Conservation (phyloP, 2,329 filamentous ascomycete species). For the Didymella pinodella region DNA sequence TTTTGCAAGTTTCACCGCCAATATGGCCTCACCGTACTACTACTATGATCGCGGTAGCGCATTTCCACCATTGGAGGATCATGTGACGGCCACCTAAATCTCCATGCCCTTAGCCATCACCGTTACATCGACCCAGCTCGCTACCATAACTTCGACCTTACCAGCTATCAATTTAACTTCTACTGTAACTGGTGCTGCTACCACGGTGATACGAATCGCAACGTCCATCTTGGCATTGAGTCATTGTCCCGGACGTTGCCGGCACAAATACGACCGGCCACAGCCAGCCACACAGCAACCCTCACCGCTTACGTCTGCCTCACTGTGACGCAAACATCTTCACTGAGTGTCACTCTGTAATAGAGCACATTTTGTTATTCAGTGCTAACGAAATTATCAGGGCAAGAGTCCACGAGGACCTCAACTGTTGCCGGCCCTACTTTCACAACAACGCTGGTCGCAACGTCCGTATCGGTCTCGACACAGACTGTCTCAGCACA, state of each 20-base stretch:
- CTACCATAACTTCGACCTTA: not conserved
- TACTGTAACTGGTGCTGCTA: not conserved
- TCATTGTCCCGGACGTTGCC: not conserved
- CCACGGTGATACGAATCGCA: not conserved
- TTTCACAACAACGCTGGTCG: not conserved
- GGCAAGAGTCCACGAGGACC: not conserved
- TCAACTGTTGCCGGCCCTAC: not conserved
- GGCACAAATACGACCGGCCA: not conserved
- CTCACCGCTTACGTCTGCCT: not conserved
- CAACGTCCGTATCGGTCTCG: not conserved
- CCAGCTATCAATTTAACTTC: not conserved
- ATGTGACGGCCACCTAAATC: not conserved
- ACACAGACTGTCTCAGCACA: not conserved
- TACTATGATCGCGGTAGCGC: conserved; percentile 7
- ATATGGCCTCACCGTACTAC: conserved; percentile 3
- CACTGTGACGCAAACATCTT: not conserved
- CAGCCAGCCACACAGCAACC: not conserved
- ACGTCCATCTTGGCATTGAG: not conserved
- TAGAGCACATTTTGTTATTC: not conserved
- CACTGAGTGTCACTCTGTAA: no score
- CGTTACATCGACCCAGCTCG: not conserved
- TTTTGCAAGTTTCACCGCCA: not conserved
- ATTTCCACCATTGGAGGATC: conserved; percentile 5
- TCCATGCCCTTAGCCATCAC: not conserved
- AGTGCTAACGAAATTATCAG: not conserved